A percentile compares a stretch with the other conserved stretches of the same genome.
Evolutionary conservation across 345 rosid species (phyloP).

Genomic region (Barbarea vulgaris): DNA sequence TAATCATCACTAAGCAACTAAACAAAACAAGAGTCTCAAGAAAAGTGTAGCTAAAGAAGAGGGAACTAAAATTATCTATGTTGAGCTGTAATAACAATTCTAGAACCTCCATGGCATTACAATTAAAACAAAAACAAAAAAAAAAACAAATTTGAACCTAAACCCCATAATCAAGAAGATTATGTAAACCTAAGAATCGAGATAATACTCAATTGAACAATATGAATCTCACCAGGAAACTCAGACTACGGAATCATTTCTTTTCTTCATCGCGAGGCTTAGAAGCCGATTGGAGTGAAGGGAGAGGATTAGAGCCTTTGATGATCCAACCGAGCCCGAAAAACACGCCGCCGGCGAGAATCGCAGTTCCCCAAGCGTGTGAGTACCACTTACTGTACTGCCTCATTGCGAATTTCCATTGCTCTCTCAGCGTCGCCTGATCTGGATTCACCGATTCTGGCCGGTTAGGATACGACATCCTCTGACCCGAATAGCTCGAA

Average conservation of each 20-base stretch:
- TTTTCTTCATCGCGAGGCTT: constrained; percentile 25
- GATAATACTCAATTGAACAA: not conserved
- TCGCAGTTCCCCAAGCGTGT: constrained; percentile 92
- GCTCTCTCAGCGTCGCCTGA: constrained; percentile 74
- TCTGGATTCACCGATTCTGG: constrained; percentile 71
- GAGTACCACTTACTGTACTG: constrained; percentile 85
- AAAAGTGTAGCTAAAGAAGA: not conserved
- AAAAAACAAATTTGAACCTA: no score
- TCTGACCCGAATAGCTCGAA: constrained; percentile 45
- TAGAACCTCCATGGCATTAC: not conserved
- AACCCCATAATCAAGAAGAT: no score
- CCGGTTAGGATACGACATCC: constrained; percentile 56
- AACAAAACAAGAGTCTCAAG: constrained; percentile 1
- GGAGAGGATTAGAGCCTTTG: constrained; percentile 86
- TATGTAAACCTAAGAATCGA: not conserved
- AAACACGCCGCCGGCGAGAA: constrained; percentile 79
- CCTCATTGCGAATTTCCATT: constrained; percentile 76
- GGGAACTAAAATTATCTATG: not conserved
- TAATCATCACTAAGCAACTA: not conserved
- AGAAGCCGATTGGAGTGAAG: constrained; percentile 52
- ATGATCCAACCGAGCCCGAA: constrained; percentile 87
- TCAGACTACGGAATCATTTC: constrained; percentile 13
- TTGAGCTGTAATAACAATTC: constrained; percentile 4
- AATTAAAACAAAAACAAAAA: no score
- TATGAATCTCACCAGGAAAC: constrained; percentile 21